Evolutionary conservation across 768 basidiomycete species (phyloP), one percentile per base, ranked within the genome.

Genomic region (Tulasnella sp.): DNA sequence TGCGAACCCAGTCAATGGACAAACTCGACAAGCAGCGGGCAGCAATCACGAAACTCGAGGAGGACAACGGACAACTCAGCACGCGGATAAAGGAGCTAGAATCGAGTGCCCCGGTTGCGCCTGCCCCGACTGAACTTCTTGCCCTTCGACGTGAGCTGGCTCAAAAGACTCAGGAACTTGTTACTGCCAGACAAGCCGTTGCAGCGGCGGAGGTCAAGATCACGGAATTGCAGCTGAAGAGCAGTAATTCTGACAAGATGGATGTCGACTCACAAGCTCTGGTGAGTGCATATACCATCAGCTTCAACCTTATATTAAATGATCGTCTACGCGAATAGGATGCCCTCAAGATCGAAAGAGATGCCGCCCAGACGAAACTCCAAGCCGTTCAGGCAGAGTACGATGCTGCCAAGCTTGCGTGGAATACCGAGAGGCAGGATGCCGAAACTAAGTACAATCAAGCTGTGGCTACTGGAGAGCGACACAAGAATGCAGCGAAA

Each of bases 121-220:
- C 34, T 36, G 63, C 16, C 9, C 63, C 34, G 2, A 32, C 44
- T 22, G 42, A 69, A 44, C 22, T 52, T 16, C 11, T 26, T 52
- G 44, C 42, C n/a, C 68, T 69, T n/a, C 41, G 68, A 26, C 42
- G 42, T 32, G 68, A 69, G 29, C 47, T 69, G 16, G 47, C 68
- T 12, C 22, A 37, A 19, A 69, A 69, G 68, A 47, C 42, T 17
- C 39, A 69, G 29, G 40, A 69, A 42, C 68, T 69, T n/a, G 12
- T 26, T 1, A 34, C 36, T 6, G 68, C 68, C 22, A 39, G 47
- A 59, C 41, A 69, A 37, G 35, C 19, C 12, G 44, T 42, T 19
- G 44, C 42, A 14, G 42, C 11, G 39, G 32, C 44, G 26, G 68
- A 69, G 32, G 68, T 42, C 19, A 44, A 59, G 44, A 26, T 69